Evolutionary conservation across 2,329 filamentous ascomycete genomes (phyloP), one percentile per base, ranked within the genome.

Genomic region (Talaromyces sp.): DNA sequence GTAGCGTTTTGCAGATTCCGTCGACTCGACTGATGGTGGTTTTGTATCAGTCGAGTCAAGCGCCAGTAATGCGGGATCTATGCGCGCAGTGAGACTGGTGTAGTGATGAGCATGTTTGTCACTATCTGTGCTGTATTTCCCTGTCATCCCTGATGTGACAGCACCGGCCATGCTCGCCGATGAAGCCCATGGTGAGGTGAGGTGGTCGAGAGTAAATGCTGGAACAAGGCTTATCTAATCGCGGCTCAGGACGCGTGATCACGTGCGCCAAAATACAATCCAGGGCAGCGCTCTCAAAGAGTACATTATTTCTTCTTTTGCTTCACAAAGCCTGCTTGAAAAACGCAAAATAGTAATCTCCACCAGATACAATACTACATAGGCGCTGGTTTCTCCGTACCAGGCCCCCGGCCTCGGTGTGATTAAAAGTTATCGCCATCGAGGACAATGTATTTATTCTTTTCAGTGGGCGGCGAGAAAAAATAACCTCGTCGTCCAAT

Each of bases 191-290:
- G 55, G 55, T 29, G 27, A 24, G 41, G 19, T 55, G 41, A 24
- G 21, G 56, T 11, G n/a, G 31, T 17, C 14, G 4, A 27, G 38
- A 55, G 11, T 4, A 27, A 19, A 26, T 35, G 32, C 32, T 13
- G 14, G 32, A 14, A 19, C 11, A n/a, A 50, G 31, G 55, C 31
- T 19, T 53, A 50, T 43, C 32, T 27, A 54, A 60, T 52, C 59
- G 59, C 59, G 59, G 49, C 26, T 50, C n/a, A 14, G 41, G 13
- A 54, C 59, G 59, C 59, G 59, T 52, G 52, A 11, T 61, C 59
- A 61, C 59, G 52, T 61, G 59, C 26, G 64, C 55, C 62, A 58
- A 55, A 27, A 38, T 41, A 55, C 4, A 14, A 5, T 29, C n/a
- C n/a, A n/a, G n/a, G n/a, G n/a, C n/a, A n/a, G n/a, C n/a, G n/a